Evolutionary conservation across 2,329 filamentous ascomycete genomes (phyloP).

Genomic region (Microdochium nivale): DNA sequence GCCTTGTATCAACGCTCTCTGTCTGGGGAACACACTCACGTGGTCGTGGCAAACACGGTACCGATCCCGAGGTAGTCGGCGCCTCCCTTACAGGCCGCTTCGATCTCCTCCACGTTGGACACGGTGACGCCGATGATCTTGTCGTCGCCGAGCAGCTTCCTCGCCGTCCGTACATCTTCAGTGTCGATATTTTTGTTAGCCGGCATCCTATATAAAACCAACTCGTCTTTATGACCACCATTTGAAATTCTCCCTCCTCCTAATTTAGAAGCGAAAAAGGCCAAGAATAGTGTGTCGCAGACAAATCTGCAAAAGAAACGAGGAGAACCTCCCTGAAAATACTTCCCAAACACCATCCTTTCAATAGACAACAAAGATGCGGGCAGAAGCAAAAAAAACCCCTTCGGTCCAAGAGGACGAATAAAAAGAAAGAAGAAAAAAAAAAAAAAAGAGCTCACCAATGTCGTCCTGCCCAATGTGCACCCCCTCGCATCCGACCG

Average conservation of each 20-base stretch:
- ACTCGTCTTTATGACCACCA: too few species aligned
- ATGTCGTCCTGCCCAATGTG: conserved; percentile 95
- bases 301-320: background rate
- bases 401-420: background rate
- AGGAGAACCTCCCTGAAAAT: too few species aligned
- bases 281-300: background rate
- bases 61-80: conserved; percentile 89
- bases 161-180: conserved; percentile 54
- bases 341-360: too few species aligned
- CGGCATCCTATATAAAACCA: background rate
- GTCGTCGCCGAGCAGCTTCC: conserved; percentile 61
- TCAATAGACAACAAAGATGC: too few species aligned
- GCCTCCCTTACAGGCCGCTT: conserved; percentile 62
- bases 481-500: conserved; percentile 81
- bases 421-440: conserved; percentile 1
- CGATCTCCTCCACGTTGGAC: conserved; percentile 65
- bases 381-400: too few species aligned
- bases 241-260: too few species aligned
- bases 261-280: too few species aligned
- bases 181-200: background rate
- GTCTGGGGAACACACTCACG: conserved; percentile 35
- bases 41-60: conserved; percentile 78
- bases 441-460: conserved; percentile 35
- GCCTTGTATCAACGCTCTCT: too few species aligned
- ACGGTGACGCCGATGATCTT: conserved; percentile 87